phyloP scores from a whole-genome alignment of 257 asterid species.

The Misopates orontium region DNA sequence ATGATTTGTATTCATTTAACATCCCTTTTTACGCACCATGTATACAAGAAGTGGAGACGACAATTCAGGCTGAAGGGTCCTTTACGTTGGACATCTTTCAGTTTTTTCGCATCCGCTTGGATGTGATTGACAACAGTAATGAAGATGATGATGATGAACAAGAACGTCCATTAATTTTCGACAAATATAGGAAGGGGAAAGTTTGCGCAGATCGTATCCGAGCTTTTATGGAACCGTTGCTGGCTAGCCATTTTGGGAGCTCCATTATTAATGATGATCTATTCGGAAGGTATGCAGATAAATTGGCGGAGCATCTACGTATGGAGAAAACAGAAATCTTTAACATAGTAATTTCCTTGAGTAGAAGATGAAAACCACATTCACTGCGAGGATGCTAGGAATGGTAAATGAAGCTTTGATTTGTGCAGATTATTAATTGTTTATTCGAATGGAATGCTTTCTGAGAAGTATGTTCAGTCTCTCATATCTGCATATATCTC shows the following conservation, averaged over 20 bases:
- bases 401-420: too few species aligned
- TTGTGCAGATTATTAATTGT: too few species aligned
- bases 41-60: conserved; percentile 23
- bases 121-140: not conserved
- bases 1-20: conserved; percentile 24
- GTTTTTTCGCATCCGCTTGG: not conserved
- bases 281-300: conserved; percentile 4
- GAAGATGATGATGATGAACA: not conserved
- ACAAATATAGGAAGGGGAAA: not conserved
- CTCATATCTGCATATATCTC: too few species aligned
- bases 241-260: conserved; percentile 21
- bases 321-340: not conserved
- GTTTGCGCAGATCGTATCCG: not conserved
- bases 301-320: not conserved
- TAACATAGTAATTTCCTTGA: conserved; percentile 1
- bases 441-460: too few species aligned
- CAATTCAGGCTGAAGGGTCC: conserved; percentile 26
- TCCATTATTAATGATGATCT: conserved; percentile 12
- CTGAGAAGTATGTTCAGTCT: too few species aligned
- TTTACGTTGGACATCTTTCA: conserved; percentile 24
- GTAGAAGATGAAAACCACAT: not conserved
- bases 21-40: conserved; percentile 27
- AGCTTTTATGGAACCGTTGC: conserved; percentile 9
- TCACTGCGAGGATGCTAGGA: too few species aligned
- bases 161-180: too few species aligned